Evolutionary conservation across 2,329 filamentous ascomycete species (phyloP).

Genomic region (Biscogniauxia marginata): DNA sequence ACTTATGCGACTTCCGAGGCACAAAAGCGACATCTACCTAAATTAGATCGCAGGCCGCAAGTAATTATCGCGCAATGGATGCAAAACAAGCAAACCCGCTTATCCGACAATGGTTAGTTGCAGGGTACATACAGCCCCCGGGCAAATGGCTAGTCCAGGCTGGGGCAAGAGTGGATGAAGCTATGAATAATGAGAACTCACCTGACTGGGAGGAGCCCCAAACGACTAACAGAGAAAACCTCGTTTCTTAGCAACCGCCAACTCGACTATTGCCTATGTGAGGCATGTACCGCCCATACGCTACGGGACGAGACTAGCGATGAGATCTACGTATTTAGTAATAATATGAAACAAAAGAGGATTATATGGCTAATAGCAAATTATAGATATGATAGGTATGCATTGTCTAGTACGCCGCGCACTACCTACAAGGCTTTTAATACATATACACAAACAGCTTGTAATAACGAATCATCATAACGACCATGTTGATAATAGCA

Average conservation of each 20-base stretch:
- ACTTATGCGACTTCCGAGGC: neutral
- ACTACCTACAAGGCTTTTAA: too few species aligned
- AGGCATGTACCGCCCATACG: neutral
- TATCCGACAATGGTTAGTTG: neutral
- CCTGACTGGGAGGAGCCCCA: neutral
- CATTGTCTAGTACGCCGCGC: too few species aligned
- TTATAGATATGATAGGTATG: too few species aligned
- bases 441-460: too few species aligned
- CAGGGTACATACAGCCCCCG: constrained; percentile 1
- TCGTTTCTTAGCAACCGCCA: neutral
- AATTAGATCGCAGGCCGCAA: neutral
- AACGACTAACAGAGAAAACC: neutral
- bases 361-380: too few species aligned
- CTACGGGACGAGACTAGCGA: neutral
- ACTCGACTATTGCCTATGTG: neutral
- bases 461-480: too few species aligned
- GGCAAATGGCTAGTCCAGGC: neutral
- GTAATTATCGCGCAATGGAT: neutral
- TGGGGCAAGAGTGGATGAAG: neutral
- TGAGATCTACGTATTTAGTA: neutral
- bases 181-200: constrained; percentile 6
- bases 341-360: neutral
- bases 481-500: too few species aligned
- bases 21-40: neutral
- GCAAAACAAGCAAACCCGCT: neutral